Conservation (phyloP, 306 rosid genomes). For the Fragaria iinumae region DNA sequence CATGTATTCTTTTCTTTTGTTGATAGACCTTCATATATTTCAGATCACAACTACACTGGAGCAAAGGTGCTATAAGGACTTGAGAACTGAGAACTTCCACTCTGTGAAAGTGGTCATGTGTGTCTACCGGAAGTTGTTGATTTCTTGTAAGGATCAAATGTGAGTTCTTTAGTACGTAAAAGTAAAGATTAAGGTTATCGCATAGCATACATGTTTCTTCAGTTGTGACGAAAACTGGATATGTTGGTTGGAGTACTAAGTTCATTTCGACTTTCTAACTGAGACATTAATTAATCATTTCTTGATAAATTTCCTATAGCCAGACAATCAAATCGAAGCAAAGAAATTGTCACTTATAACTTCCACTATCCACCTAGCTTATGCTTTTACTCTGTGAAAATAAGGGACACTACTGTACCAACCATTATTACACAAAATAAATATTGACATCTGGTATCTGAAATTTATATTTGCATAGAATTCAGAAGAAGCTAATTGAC, state of each 20-base stretch:
- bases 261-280: not conserved
- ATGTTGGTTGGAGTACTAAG: not conserved
- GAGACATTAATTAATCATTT: not conserved
- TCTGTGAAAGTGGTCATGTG: slow-evolving; percentile 69
- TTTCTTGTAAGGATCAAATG: slow-evolving; percentile 83
- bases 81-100: slow-evolving; percentile 74
- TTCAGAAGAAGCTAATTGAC: not conserved
- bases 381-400: not conserved
- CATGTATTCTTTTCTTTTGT: not conserved
- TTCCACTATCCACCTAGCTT: not conserved
- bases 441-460: not conserved
- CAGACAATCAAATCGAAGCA: slow-evolving; percentile 1
- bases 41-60: slow-evolving; percentile 83
- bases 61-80: slow-evolving; percentile 79
- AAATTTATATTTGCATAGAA: not conserved
- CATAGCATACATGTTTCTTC: not conserved
- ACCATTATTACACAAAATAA: not conserved
- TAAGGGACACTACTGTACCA: not conserved
- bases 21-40: slow-evolving; percentile 22
- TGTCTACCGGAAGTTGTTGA: slow-evolving; percentile 70
- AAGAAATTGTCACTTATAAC: not conserved
- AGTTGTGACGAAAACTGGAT: slow-evolving; percentile 3
- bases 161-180: slow-evolving; percentile 44
- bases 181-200: not conserved
- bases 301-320: slow-evolving; percentile 5